Evolutionary conservation across 1,284 basidiomycete genomes (phyloP).

Genomic region (Moesziomyces sp.): DNA sequence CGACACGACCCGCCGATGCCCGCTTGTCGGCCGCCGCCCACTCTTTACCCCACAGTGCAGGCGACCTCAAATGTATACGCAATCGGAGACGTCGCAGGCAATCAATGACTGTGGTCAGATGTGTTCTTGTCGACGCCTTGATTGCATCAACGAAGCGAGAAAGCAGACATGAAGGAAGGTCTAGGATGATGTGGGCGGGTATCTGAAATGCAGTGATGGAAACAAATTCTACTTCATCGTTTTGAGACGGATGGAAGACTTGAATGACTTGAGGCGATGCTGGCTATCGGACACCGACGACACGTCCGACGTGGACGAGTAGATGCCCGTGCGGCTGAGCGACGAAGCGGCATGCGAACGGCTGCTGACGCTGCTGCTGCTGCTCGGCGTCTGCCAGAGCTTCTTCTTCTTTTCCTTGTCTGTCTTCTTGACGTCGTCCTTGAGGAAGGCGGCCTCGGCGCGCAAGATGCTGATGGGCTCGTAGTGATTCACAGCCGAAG

Average conservation of each 20-base stretch:
- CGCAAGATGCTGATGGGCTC: conserved; percentile 46
- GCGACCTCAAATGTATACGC: no score
- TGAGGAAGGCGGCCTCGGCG: conserved; percentile 40
- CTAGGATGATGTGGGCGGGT: not conserved
- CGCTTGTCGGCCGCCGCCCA: no score
- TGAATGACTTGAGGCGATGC: conserved; percentile 31
- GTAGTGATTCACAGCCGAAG: conserved; percentile 8
- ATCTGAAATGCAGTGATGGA: not conserved
- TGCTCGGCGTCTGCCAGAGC: conserved; percentile 6
- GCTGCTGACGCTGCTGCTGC: conserved; percentile 18
- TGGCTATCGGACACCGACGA: conserved; percentile 15
- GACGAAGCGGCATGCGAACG: not conserved
- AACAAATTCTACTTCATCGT: conserved; percentile 16
- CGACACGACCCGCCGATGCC: no score
- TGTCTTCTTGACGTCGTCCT: conserved; percentile 20
- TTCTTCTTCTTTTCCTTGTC: conserved; percentile 24
- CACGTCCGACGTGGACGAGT: conserved; percentile 25
- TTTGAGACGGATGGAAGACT: conserved; percentile 33
- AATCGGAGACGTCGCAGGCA: no score
- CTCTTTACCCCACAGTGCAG: no score
- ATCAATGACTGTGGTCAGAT: no score
- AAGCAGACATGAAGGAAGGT: not conserved
- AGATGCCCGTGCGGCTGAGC: not conserved
- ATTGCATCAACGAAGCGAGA: no score
- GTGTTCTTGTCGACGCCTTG: no score